phyloP scores from a whole-genome alignment of 805 yeast genomes.

The Starmerella bombicola region DNA sequence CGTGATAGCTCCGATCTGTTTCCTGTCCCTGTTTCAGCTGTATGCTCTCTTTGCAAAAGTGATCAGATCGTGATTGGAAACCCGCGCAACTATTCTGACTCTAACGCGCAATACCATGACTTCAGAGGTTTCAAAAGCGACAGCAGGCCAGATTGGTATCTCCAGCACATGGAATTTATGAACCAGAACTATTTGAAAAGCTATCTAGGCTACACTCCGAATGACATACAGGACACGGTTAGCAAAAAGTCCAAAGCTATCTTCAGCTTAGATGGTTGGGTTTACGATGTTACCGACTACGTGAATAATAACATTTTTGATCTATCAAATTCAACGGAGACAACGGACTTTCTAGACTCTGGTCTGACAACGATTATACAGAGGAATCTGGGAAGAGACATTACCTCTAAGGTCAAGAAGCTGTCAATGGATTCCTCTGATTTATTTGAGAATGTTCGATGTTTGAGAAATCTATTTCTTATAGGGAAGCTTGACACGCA shows the following conservation, averaged over 20 bases:
- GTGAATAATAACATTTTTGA: constrained; percentile 28
- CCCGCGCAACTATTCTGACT: constrained; percentile 30
- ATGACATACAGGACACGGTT: constrained; percentile 24
- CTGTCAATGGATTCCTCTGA: constrained; percentile 23
- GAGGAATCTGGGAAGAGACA: constrained; percentile 29
- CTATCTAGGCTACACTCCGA: constrained; percentile 31
- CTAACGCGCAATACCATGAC: constrained; percentile 33
- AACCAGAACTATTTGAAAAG: constrained; percentile 29
- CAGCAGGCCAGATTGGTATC: constrained; percentile 35
- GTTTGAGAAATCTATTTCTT: constrained; percentile 32
- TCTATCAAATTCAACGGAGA: constrained; percentile 6
- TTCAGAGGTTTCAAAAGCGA: constrained; percentile 31
- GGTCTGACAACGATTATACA: constrained; percentile 28
- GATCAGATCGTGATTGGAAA: constrained; percentile 26
- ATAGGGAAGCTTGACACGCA: constrained; percentile 33
- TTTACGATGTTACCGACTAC: constrained; percentile 32
- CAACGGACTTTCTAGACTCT: constrained; percentile 27
- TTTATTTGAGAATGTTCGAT: constrained; percentile 25
- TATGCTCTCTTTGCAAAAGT: constrained; percentile 28
- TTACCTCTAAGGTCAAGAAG: constrained; percentile 24
- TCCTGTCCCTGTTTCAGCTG: constrained; percentile 33
- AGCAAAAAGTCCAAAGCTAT: constrained; percentile 21
- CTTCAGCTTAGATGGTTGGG: constrained; percentile 29
- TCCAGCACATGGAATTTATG: constrained; percentile 30
- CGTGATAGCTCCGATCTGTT: constrained; percentile 28